Percentiles rank a stretch among this genome's conserved stretches.
phyloP scores from a whole-genome alignment of 495 filamentous ascomycete genomes.

The Neurospora intermedia region DNA sequence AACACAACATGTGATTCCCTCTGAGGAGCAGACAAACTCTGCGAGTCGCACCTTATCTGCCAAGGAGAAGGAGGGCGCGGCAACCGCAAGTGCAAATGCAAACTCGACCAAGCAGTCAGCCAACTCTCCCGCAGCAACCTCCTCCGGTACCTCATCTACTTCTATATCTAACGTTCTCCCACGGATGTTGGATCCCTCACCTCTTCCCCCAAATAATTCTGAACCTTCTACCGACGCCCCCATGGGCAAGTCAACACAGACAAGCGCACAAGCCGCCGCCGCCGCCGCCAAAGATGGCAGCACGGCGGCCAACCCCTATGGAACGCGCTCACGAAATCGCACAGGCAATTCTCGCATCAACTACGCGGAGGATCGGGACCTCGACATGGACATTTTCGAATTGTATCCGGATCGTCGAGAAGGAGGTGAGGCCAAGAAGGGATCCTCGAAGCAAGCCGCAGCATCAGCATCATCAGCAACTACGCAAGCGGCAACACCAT shows the following conservation, averaged over 20 bases:
- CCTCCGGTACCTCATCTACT: conserved; percentile 4
- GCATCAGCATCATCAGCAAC: conserved; percentile 18
- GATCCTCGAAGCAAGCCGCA: conserved; percentile 25
- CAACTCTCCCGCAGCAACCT: conserved; percentile 2
- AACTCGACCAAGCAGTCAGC: conserved; percentile 13
- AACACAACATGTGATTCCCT: conserved; percentile 18
- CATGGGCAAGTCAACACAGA: conserved; percentile 34
- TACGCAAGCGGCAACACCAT: conserved; percentile 1
- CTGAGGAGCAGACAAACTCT: conserved; percentile 20
- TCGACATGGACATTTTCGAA: conserved; percentile 69
- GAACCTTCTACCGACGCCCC: conserved; percentile 10
- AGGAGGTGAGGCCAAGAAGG: conserved; percentile 36
- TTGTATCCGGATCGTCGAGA: conserved; percentile 36
- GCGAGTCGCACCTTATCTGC: conserved; percentile 15
- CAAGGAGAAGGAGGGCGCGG: conserved; percentile 23
- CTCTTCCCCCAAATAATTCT: conserved; percentile 6
- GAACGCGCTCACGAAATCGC: conserved; percentile 89
- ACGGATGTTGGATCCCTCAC: conserved; percentile 20
- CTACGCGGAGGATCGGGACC: conserved; percentile 92
- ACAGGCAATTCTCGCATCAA: conserved; percentile 73
- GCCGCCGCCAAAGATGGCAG: conserved; percentile 27
- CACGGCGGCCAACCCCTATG: conserved; percentile 61
- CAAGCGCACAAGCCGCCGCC: conserved; percentile 24
- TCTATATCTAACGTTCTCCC: conserved; percentile 16
- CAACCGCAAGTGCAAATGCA: conserved; percentile 10